Base-by-base conservation (phyloP, 129 eudicot genomes). In the Dittrichia graveolens region DNA sequence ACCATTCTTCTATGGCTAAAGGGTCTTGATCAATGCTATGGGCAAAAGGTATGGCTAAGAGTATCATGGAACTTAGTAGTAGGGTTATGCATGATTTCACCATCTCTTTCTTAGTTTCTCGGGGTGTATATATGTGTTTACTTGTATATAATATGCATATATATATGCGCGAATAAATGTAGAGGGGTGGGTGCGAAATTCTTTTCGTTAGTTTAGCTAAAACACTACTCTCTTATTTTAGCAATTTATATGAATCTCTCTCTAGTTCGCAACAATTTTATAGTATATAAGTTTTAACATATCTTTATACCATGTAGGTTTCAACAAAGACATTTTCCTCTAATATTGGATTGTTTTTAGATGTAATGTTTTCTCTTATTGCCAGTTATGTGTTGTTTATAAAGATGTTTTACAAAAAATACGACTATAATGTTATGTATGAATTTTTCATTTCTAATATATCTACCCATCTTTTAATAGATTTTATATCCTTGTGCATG, bases 1-100 rank as follows among this genome's bases (percentile, higher is more conserved):
- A 75, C 84, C 84, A 81, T 56, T 75, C 61, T 62, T 81, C 70
- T 38, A 81, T 39, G 62, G 81, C 69, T 75, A 62, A 16, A 0
- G 84, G 84, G 50, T 77, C 81, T 75, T 81, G 77, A 10, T 75
- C 84, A 56, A 69, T 19, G 58, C 60, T 49, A 50, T 59, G 79
- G 56, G 37, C 69, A 16, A 67, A 48, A 57, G 66, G 75, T 37
- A 16, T 67, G 58, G 79, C 66, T 40, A 69, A 14, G 18, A 79
- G 71, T 35, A 79, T 38, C 59, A 74, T 50, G 41, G 76, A 45
- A 52, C 41, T 45, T 19, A 73, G 35, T 8, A 66, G 18, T 16
- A 79, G 15, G 55, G 49, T 18, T 66, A 73, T 40, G 65, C 35
- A 41, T 38, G 72, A 53, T 13, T 79, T 79, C 74, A 68, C 59